Evolutionary conservation across 2,329 filamentous ascomycete species (phyloP), one percentile per base, ranked within the genome.

Genomic region (Pseudofabraea citricarpa): DNA sequence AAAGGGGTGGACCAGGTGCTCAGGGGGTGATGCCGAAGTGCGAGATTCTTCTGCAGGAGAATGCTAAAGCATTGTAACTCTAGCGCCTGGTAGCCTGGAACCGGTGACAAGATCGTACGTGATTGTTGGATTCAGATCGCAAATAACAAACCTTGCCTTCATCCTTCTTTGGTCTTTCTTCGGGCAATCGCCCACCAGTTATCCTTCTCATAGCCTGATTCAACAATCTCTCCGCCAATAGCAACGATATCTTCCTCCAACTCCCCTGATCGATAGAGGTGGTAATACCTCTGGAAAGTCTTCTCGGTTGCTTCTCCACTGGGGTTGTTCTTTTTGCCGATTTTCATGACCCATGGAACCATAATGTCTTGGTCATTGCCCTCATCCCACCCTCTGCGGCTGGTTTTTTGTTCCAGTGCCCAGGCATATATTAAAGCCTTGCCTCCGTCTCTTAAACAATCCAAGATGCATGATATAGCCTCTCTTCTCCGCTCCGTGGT

Each of bases 191-290:
- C 89, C 91, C 91, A 98, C 93, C 93, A 97, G 68, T 98, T 98
- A 62, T 97, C 93, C 69, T 83, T 90, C 62, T 98, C 93, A 66
- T 97, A 98, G 24, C 93, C 93, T 47, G 80, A 81, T 52, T 87
- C 83, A 19, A 93, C 57, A 12, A 96, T 80, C 38, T 66, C 68
- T 6, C 90, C 93, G 15, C 90, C 90, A 16, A 85, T 90, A 13
- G 75, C 73, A 40, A 65, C 63, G 45, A 95, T 77, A 61, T 96
- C 87, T 33, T 79, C 74, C 61, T 96, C 90, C 46, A 98, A 71
- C 69, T 98, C 93, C 13, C 87, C 87, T 60, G 87, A 77, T 42
- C 79, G 75, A 65, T 95, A 98, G 20, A 98, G 72, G 66, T 98
- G 93, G 63, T 98, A 98, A 63, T 95, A 98, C 41, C 93, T 78